A percentile compares a stretch with the other conserved stretches of the same genome.
These are phyloP conservation scores for Peltaster fructicola DNA, from an alignment of 2,329 filamentous ascomycete genomes.

Conservation along the genomic window DNA sequence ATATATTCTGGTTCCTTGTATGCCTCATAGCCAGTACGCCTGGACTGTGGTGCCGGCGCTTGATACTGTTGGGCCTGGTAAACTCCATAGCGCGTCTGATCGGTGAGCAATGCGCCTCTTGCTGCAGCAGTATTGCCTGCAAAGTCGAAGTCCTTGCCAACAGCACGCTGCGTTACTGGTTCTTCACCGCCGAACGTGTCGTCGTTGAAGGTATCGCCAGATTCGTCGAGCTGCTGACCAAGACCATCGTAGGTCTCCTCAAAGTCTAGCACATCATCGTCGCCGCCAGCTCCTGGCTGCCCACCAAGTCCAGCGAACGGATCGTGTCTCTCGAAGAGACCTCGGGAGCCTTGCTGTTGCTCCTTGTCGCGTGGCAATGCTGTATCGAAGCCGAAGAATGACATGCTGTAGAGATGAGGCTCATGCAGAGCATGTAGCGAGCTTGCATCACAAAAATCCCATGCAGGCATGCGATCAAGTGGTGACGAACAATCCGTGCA, in stretches of 20 bases:
- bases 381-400: slow-evolving; percentile 80
- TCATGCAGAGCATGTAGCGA: too few relatives aligned
- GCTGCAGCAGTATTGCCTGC: slow-evolving; percentile 84
- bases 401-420: too few relatives aligned
- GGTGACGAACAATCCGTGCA: too few relatives aligned
- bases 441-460: too few relatives aligned
- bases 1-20: slow-evolving; percentile 73
- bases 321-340: slow-evolving; percentile 61
- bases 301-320: slow-evolving; percentile 71
- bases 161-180: slow-evolving; percentile 31
- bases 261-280: slow-evolving; percentile 56
- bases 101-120: slow-evolving; percentile 70
- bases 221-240: slow-evolving; percentile 77
- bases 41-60: slow-evolving; percentile 39
- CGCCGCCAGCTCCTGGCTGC: slow-evolving; percentile 22
- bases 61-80: slow-evolving; percentile 25
- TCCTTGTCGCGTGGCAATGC: slow-evolving; percentile 43
- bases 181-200: slow-evolving; percentile 58
- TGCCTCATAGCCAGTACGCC: slow-evolving; percentile 74
- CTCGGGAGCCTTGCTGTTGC: slow-evolving; percentile 37
- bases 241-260: slow-evolving; percentile 96
- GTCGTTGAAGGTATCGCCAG: slow-evolving; percentile 87
- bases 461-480: too few relatives aligned
- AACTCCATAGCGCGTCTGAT: slow-evolving; percentile 59
- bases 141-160: slow-evolving; percentile 94